Conservation (phyloP, 129 eudicot species). For the Cynara cardunculus region DNA sequence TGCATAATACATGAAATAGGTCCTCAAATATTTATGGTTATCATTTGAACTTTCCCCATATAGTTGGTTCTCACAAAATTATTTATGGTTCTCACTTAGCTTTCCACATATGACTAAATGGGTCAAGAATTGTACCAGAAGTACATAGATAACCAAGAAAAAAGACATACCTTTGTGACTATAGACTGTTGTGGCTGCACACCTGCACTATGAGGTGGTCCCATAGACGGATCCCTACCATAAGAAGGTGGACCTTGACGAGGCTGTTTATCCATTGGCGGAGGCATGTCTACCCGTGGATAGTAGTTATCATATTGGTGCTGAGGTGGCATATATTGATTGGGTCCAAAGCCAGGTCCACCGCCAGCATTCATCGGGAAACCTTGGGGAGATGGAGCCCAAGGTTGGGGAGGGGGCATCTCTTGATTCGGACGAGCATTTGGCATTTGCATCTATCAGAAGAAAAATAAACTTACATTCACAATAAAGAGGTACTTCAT, state of each 20-base stretch:
- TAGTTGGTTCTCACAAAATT: background rate
- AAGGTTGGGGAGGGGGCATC: slow-evolving; percentile 64
- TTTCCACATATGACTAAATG: background rate
- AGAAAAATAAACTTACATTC: background rate
- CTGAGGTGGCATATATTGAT: slow-evolving; percentile 63
- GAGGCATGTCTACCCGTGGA: slow-evolving; percentile 74
- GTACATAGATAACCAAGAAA: background rate
- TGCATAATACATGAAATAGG: background rate
- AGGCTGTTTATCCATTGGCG: slow-evolving; percentile 62
- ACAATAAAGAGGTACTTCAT: background rate
- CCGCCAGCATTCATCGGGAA: slow-evolving; percentile 47
- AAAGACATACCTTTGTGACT: slow-evolving; percentile 61
- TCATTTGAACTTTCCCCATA: too few species aligned
- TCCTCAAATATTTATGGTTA: background rate
- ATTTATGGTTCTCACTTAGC: background rate
- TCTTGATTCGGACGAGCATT: slow-evolving; percentile 60
- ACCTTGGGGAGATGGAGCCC: slow-evolving; percentile 66
- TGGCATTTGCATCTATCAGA: slow-evolving; percentile 69
- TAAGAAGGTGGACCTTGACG: slow-evolving; percentile 62
- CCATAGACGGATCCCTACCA: slow-evolving; percentile 65
- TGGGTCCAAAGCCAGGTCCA: slow-evolving; percentile 55
- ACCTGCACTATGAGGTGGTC: slow-evolving; percentile 47
- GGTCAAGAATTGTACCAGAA: background rate
- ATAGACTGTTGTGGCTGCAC: slow-evolving; percentile 65
- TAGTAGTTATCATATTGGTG: slow-evolving; percentile 69